These are phyloP conservation scores for Scheffersomyces lignosus DNA, from an alignment of 805 yeast genomes.

Conservation along the genomic window DNA sequence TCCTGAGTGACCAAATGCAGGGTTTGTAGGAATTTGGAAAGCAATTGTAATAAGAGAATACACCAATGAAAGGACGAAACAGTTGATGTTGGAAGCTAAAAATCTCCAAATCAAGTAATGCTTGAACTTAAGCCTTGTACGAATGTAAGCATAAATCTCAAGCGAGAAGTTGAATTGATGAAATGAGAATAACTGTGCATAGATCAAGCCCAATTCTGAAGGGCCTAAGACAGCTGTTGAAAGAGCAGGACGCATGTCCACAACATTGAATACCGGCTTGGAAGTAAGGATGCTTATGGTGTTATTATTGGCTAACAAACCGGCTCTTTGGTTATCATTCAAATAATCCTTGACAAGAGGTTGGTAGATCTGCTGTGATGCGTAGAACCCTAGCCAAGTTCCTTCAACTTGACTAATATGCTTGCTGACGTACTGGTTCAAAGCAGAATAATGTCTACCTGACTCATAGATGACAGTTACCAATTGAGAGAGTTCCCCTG, in stretches of 20 bases:
- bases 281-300: slow-evolving; percentile 16
- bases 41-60: slow-evolving; percentile 32
- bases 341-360: slow-evolving; percentile 13
- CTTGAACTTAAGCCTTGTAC: slow-evolving; percentile 19
- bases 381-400: slow-evolving; percentile 23
- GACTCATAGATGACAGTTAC: slow-evolving; percentile 24
- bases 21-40: slow-evolving; percentile 24
- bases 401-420: slow-evolving; percentile 16
- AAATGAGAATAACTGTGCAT: slow-evolving; percentile 32
- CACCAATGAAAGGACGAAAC: slow-evolving; percentile 27
- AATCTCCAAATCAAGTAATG: slow-evolving; percentile 28
- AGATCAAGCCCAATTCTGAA: slow-evolving; percentile 31
- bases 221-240: slow-evolving; percentile 30
- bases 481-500: slow-evolving; percentile 15
- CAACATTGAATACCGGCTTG: slow-evolving; percentile 21
- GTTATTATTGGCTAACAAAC: slow-evolving; percentile 12
- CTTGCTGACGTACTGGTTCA: slow-evolving; percentile 34
- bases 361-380: slow-evolving; percentile 17
- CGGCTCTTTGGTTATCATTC: slow-evolving; percentile 12
- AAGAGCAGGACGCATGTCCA: slow-evolving; percentile 20
- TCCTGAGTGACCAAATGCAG: slow-evolving; percentile 30
- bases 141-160: slow-evolving; percentile 23
- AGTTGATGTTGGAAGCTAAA: slow-evolving; percentile 30
- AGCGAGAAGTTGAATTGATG: slow-evolving; percentile 35
- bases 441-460: slow-evolving; percentile 31